phyloP scores from a whole-genome alignment of 768 basidiomycete genomes.

The Boletus eberwhitei region DNA sequence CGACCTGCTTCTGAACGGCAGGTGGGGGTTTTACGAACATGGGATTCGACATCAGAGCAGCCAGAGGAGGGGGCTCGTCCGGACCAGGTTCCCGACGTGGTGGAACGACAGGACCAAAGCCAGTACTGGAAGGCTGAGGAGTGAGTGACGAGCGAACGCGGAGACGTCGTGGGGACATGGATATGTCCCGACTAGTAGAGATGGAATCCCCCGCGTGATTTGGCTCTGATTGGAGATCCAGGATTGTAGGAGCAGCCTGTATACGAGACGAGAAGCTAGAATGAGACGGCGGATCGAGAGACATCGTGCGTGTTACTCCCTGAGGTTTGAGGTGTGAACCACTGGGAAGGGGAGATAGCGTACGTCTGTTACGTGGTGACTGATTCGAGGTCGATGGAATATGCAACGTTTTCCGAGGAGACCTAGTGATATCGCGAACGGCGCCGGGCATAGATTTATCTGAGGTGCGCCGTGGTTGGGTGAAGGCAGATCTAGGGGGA shows the following conservation, averaged over 20 bases:
- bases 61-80: conserved; percentile 70
- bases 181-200: conserved; percentile 34
- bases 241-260: conserved; percentile 34
- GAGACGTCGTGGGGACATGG: conserved; percentile 45
- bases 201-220: conserved; percentile 16
- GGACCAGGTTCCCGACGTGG: conserved; percentile 44
- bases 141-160: conserved; percentile 69
- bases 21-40: conserved; percentile 64
- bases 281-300: conserved; percentile 59
- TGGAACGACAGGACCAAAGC: conserved; percentile 41
- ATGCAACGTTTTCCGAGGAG: conserved; percentile 31
- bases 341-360: conserved; percentile 41
- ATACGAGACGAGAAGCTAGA: conserved; percentile 22
- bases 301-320: conserved; percentile 57
- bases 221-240: conserved; percentile 27
- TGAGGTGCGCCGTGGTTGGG: conserved; percentile 21
- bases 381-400: conserved; percentile 31
- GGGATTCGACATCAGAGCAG: conserved; percentile 59
- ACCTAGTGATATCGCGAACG: conserved; percentile 22
- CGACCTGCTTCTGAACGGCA: conserved; percentile 21
- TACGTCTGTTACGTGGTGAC: conserved; percentile 36
- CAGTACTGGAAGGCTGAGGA: conserved; percentile 52
- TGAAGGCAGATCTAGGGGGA: conserved; percentile 48
- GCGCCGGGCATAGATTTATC: conserved; percentile 19
- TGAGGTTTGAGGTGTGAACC: conserved; percentile 33